Evolutionary conservation across 805 yeast species (phyloP).

Genomic region (Metschnikowia corniflorae): DNA sequence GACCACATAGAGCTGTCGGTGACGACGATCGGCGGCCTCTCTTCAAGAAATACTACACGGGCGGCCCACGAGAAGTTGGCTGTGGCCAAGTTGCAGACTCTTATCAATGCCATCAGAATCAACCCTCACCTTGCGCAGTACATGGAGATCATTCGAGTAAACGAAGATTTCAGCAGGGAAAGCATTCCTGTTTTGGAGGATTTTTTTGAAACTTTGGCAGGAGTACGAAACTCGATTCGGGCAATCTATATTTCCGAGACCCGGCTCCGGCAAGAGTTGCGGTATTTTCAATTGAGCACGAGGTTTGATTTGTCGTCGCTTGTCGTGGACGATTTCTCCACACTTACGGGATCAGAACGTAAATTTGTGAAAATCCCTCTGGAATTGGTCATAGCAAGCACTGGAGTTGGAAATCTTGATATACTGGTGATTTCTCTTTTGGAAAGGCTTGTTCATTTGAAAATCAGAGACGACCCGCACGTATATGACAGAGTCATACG

Average conservation of each 20-base stretch:
- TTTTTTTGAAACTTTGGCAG: slow-evolving; percentile 6
- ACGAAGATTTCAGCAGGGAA: slow-evolving; percentile 2
- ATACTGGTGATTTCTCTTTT: slow-evolving; percentile 5
- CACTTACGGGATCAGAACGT: slow-evolving; percentile 4
- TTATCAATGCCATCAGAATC: slow-evolving; percentile 34
- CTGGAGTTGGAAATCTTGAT: not conserved
- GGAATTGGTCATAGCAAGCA: slow-evolving; percentile 14
- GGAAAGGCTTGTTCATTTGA: slow-evolving; percentile 7
- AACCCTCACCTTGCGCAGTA: slow-evolving; percentile 29
- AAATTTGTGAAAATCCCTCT: not conserved
- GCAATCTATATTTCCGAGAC: slow-evolving; percentile 20
- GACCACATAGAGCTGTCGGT: slow-evolving; percentile 23
- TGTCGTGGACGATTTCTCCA: slow-evolving; percentile 18
- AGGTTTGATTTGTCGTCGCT: slow-evolving; percentile 17
- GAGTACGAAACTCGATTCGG: slow-evolving; percentile 8
- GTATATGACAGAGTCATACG: slow-evolving; percentile 7
- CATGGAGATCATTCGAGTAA: slow-evolving; percentile 6
- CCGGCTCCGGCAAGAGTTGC: slow-evolving; percentile 6
- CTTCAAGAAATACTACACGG: slow-evolving; percentile 11
- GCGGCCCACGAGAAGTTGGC: slow-evolving; percentile 25
- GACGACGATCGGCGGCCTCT: slow-evolving; percentile 27
- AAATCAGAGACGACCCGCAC: slow-evolving; percentile 7
- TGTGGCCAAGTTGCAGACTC: slow-evolving; percentile 37
- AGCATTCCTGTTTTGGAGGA: slow-evolving; percentile 1
- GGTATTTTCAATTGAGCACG: slow-evolving; percentile 12